phyloP scores from a whole-genome alignment of 2,329 filamentous ascomycete species.

The Didymella exigua region DNA sequence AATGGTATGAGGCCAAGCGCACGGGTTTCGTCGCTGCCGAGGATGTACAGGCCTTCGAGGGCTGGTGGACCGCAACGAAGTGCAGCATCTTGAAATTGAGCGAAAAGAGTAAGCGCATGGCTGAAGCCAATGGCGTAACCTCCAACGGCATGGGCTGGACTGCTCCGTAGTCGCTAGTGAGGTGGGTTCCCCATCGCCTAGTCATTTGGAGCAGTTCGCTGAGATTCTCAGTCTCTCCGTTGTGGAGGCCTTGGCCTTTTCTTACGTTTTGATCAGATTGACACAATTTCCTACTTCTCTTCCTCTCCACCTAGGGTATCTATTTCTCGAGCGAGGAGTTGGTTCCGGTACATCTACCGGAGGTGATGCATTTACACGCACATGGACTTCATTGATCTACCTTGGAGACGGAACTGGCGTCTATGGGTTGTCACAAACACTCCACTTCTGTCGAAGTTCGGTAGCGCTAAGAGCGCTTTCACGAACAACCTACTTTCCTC shows the following conservation, averaged over 20 bases:
- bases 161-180: constrained; percentile 43
- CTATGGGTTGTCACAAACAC: constrained; percentile 9
- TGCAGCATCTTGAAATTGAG: constrained; percentile 41
- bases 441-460: not conserved
- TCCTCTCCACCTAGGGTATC: constrained; percentile 13
- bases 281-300: constrained; percentile 1
- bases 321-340: constrained; percentile 34
- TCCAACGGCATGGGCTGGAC: constrained; percentile 45
- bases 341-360: constrained; percentile 22
- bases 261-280: constrained; percentile 10
- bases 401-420: constrained; percentile 15
- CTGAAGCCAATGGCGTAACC: constrained; percentile 29
- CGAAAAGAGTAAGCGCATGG: constrained; percentile 36
- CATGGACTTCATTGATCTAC: constrained; percentile 20
- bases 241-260: constrained; percentile 11
- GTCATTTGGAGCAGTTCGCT: constrained; percentile 15
- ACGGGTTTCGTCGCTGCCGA: constrained; percentile 19
- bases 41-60: constrained; percentile 44
- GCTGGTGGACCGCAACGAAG: constrained; percentile 50
- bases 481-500: not conserved
- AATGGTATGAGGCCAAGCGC: constrained; percentile 43
- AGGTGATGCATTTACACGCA: constrained; percentile 22
- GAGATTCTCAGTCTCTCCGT: constrained; percentile 5
- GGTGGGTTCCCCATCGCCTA: constrained; percentile 21
- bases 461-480: not conserved